A percentile compares a stretch with the other conserved stretches of the same genome.
Evolutionary conservation across 148 eudicot genomes (phyloP).

Genomic region (Fallopia convolvulus): DNA sequence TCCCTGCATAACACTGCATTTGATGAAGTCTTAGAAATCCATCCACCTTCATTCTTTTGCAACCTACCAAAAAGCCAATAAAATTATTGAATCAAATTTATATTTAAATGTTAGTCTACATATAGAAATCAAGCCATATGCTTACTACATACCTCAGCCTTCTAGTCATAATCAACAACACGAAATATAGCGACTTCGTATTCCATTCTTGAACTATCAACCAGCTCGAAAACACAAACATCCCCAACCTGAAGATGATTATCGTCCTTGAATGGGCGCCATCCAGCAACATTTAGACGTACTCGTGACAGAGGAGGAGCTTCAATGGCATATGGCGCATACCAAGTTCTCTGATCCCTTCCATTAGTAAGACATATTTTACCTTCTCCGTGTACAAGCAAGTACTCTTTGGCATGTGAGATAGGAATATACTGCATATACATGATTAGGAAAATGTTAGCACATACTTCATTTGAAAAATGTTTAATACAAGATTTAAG

Average conservation of each 20-base stretch:
- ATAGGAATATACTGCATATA: neutral
- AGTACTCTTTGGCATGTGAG: neutral
- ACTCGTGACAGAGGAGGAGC: neutral
- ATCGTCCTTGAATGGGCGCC: neutral
- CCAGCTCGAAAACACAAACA: neutral
- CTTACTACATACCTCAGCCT: no score
- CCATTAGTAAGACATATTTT: neutral
- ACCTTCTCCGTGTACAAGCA: neutral
- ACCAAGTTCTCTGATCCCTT: neutral
- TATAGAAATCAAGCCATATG: no score
- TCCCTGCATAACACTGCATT: neutral
- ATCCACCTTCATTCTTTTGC: neutral
- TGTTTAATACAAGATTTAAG: no score
- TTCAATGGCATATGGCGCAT: neutral
- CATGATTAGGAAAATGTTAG: neutral
- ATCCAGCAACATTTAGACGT: neutral
- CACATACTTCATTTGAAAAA: no score
- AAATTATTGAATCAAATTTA: neutral
- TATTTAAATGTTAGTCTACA: no score
- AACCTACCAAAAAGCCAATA: neutral
- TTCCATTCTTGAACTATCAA: neutral
- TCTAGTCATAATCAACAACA: neutral
- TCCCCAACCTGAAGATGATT: neutral
- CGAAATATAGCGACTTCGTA: neutral
- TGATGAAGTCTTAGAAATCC: neutral